Percentiles rank a stretch among this genome's conserved stretches.
Evolutionary conservation across 169 alveolate genomes (phyloP).

Genomic region (Cryptosporidium viatorum): DNA sequence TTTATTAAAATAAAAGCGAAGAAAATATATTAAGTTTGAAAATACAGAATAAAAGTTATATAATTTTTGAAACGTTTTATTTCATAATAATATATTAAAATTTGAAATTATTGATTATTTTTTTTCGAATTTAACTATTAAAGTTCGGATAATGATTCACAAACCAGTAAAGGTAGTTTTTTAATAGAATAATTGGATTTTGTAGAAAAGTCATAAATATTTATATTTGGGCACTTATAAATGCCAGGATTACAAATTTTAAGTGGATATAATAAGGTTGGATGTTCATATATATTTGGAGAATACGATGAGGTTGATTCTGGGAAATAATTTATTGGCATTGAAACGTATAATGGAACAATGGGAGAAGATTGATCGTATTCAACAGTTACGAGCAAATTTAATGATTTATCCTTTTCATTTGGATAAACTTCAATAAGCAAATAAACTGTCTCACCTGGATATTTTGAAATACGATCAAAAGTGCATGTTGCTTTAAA

Average conservation of each 20-base stretch:
- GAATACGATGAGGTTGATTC: not conserved
- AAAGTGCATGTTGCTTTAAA: constrained; percentile 50
- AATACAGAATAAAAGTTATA: not conserved
- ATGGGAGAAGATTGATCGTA: constrained; percentile 25
- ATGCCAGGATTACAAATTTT: constrained; percentile 70
- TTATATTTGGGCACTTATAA: constrained; percentile 64
- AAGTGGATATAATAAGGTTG: constrained; percentile 53
- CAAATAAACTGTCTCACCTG: constrained; percentile 54
- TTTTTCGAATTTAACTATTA: not conserved
- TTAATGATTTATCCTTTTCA: not conserved
- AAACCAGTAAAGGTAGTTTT: constrained; percentile 42
- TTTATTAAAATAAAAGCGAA: too few relatives aligned
- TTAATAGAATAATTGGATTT: constrained; percentile 19
- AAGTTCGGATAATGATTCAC: not conserved
- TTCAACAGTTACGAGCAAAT: constrained; percentile 37
- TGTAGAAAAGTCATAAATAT: constrained; percentile 30
- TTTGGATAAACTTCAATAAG: constrained; percentile 8
- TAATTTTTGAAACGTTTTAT: too few relatives aligned
- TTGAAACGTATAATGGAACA: constrained; percentile 47
- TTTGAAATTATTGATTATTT: too few relatives aligned
- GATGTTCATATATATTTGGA: not conserved
- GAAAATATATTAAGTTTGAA: too few relatives aligned
- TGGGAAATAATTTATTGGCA: constrained; percentile 24
- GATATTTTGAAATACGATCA: constrained; percentile 30
- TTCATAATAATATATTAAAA: too few relatives aligned